Conservation (phyloP, 805 yeast genomes). For the Grigorovia jiainica region DNA sequence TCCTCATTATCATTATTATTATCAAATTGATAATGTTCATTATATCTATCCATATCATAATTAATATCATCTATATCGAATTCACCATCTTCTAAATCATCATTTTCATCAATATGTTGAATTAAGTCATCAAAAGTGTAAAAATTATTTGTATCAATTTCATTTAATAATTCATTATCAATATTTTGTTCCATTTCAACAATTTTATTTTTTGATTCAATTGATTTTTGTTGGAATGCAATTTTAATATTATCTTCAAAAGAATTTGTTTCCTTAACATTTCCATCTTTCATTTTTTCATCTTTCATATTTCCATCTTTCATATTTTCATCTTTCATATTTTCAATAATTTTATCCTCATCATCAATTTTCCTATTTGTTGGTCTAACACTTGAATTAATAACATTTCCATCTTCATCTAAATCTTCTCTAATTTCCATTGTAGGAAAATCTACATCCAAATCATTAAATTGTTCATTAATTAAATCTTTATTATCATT, state of each 20-base stretch:
- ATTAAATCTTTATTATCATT: neutral
- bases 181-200: neutral
- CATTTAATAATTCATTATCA: neutral
- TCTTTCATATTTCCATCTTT: neutral
- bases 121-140: conserved; percentile 29
- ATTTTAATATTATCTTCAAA: conserved; percentile 11
- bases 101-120: conserved; percentile 24
- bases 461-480: neutral
- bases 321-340: neutral
- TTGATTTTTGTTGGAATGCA: neutral
- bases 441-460: conserved; percentile 42
- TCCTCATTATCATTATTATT: conserved; percentile 15
- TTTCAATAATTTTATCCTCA: neutral
- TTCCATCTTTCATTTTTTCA: neutral
- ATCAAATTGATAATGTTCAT: conserved; percentile 1
- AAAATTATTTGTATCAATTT: conserved; percentile 18
- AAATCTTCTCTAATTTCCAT: conserved; percentile 79
- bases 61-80: conserved; percentile 12
- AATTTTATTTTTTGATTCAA: neutral
- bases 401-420: conserved; percentile 73
- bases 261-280: neutral
- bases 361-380: conserved; percentile 9
- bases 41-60: conserved; percentile 18
- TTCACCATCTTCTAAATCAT: conserved; percentile 19
- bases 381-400: conserved; percentile 37